Evolutionary conservation across 176 grass and related monocot species (phyloP), one percentile per base, ranked within the genome.

Genomic region (Stipa capillata): DNA sequence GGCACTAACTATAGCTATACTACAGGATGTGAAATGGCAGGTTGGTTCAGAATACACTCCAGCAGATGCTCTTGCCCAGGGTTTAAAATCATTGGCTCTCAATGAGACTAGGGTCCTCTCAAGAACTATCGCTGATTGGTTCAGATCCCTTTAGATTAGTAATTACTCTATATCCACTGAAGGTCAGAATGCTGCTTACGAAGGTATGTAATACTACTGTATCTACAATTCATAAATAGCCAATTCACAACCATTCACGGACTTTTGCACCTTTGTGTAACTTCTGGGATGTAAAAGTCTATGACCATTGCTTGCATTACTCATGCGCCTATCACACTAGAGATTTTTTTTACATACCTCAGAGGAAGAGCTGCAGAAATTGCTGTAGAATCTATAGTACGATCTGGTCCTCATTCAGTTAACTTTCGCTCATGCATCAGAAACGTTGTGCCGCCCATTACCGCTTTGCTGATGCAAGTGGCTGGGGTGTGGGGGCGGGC

Each of bases 61-160:
- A 37, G 92, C 88, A 56, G 96, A 95, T 86, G 96, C 96, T 77
- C 69, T 99, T 57, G 92, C 90, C 1, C 90, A 99, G 70, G 86
- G 92, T 63, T 89, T 99, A 71, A 96, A 99, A 86, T 95, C 92
- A 9, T 79, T 95, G 13, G 91, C 88, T 70, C 90, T 99, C 16
- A 95, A 84, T 29, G 92, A 99, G 80, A 95, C 84, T 20, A 95
- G 86, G 81, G 74, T 87, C 66, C 96, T 95, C 17, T 90, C 92
- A 23, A 93, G 90, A 87, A 95, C 84, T 41, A 85, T 96, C 55
- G 59, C 86, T 50, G 88, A 99, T 74, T 97, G 89, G 92, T 90
- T 99, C 54, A 84, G 72, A 45, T 83, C 78, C 14, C 68, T 99
- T 13, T 69, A 65, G n/a, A n/a, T n/a, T n/a, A n/a, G 24, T 13